Base-by-base conservation (phyloP, 1,284 basidiomycete genomes). In the Chondrostereum purpureum region DNA sequence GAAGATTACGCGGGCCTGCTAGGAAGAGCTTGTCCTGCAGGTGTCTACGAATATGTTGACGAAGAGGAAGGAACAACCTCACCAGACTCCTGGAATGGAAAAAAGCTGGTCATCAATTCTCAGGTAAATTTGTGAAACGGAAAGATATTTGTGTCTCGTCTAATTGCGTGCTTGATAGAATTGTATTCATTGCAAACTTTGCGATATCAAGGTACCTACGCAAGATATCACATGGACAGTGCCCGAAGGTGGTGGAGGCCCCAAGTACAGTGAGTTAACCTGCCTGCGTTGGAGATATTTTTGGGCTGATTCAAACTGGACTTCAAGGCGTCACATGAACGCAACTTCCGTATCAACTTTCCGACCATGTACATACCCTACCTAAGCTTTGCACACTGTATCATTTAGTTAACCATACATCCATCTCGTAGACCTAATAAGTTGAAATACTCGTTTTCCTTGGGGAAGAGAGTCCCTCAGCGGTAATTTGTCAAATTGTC, bases 41-140 rank as follows among this genome's bases (percentile, higher is more conserved):
- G 84, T 3, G 96, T 99, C 21, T 99, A 99, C 66, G 95, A 99
- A 69, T 99, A 99, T 61, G 86, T 95, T 12, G 85, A 84, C n/a
- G 84, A 78, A 31, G 78, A 76, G 51, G 68, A n/a, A n/a, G n/a
- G n/a, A n/a, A n/a, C n/a, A n/a, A n/a, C n/a, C n/a, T n/a, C n/a
- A n/a, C n/a, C n/a, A 50, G 81, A 73, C 42, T 71, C 75, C 0
- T 84, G 78, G 75, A 67, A 68, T 20, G 92, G 92, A 13, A 92
- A 91, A 68, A 92, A 90, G 68, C 73, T 99, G 48, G 86, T 97
- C 14, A 99, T 98, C 66, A 99, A 99, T 67, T 90, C 91, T 10
- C 95, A 97, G 74, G 86, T 86, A 48, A 23, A 70, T 58, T 33
- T 23, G 18, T 35, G 13, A n/a, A 16, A 34, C n/a, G 19, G 39